Base-by-base conservation (phyloP, 2,329 filamentous ascomycete genomes). In the Hypomyces rosellus region DNA sequence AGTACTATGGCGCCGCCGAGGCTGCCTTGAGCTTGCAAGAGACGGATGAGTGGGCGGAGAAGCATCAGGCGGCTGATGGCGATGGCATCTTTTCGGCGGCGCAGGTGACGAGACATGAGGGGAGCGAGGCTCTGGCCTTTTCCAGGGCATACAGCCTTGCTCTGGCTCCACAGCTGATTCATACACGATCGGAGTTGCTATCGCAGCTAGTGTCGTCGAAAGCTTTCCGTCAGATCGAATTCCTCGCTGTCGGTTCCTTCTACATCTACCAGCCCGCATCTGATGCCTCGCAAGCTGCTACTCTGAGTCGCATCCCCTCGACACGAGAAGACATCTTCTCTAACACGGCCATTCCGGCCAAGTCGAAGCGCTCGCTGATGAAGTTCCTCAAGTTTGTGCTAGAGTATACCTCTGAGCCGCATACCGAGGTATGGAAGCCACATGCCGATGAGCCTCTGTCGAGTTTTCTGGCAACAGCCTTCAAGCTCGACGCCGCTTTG, bases 311-410 rank as follows among this genome's bases (percentile, higher is more conserved):
- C 51, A 87, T 97, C 46, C 92, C 93, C 1, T 91, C 88, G 55
- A 91, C 88, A 25, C 82, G 92, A 57, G 92, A 99, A 70, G 92
- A 96, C 69, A 82, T 97, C 41, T 96, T 96, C 66, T 81, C 85
- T 44, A 86, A 89, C 64, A 80, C 81, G 34, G 76, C 77, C 20
- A 87, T 97, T 50, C 82, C 89, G 42, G 78, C 86, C 57, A 86
- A 86, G 56, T 83, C 89, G 5, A 97, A 97, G 72, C 84, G 92
- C 48, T 80, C 81, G 9, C 70, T 97, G 61, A 96, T 96, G 86
- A 95, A 95, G 67, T 95, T 96, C 61, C 77, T 97, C 61, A 91
- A 92, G 66, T 92, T 93, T 64, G 86, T 96, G 48, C 74, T 84
- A 53, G 81, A 89, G 59, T 85, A 85, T 60, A 80, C 87, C 57